These are phyloP conservation scores for Litchi chinensis DNA, from an alignment of 345 rosid species.

Conservation along the genomic window DNA sequence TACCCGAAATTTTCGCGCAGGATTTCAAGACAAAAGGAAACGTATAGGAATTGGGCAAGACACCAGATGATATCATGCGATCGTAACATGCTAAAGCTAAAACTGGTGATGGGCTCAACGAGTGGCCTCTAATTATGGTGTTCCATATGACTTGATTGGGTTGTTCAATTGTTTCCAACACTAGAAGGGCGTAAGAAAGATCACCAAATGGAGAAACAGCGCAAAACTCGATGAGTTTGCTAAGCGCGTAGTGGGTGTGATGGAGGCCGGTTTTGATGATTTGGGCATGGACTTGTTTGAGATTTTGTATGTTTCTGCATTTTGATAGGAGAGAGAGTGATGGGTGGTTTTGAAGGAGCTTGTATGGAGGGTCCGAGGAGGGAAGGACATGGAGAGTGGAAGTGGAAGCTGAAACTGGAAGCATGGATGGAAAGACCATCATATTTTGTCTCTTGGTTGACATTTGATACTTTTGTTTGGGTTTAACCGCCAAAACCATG, in stretches of 20 bases:
- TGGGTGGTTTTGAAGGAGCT: constrained; percentile 55
- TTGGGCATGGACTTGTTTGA: constrained; percentile 62
- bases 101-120: constrained; percentile 45
- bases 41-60: constrained; percentile 53
- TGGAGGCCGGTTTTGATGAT: constrained; percentile 73
- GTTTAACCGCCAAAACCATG: constrained; percentile 16
- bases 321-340: constrained; percentile 59
- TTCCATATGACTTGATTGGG: constrained; percentile 71
- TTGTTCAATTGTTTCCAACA: constrained; percentile 54
- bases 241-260: constrained; percentile 66
- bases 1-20: constrained; percentile 42
- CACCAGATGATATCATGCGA: constrained; percentile 51
- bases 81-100: constrained; percentile 46
- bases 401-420: constrained; percentile 29
- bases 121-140: constrained; percentile 57
- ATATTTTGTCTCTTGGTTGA: constrained; percentile 15
- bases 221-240: constrained; percentile 68
- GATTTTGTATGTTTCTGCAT: constrained; percentile 49
- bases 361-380: constrained; percentile 69
- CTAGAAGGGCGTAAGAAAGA: constrained; percentile 51
- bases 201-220: constrained; percentile 62
- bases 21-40: constrained; percentile 72
- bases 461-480: neutral
- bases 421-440: constrained; percentile 32
- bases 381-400: constrained; percentile 50